A percentile compares a stretch with the other conserved stretches of the same genome.
Conservation (phyloP, 2,329 filamentous ascomycete species). For the Aspergillus oerlinghausenensis region DNA sequence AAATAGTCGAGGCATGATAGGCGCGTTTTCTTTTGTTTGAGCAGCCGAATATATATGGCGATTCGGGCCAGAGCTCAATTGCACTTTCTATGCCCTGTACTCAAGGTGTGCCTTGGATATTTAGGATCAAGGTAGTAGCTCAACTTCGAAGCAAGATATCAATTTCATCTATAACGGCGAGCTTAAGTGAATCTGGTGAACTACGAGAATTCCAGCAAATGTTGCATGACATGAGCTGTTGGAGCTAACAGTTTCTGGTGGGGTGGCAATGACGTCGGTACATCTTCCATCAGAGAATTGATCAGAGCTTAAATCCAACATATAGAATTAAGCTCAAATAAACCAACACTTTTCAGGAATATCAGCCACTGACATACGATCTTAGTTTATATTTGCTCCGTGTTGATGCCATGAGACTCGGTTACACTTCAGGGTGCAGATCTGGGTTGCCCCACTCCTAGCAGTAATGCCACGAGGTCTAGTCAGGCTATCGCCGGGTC, state of each 20-base stretch:
- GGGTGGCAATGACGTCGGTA: background rate
- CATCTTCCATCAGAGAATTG: background rate
- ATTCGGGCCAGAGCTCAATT: background rate
- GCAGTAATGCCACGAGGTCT: background rate
- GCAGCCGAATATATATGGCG: background rate
- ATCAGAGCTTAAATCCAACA: background rate
- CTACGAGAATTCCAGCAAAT: background rate
- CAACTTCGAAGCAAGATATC: background rate
- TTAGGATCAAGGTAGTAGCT: background rate
- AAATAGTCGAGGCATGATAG: constrained; percentile 48
- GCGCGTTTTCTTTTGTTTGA: background rate
- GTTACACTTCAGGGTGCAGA: background rate
- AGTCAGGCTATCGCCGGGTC: background rate
- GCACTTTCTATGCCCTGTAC: background rate
- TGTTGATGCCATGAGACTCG: background rate
- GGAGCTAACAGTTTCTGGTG: background rate
- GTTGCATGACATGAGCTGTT: background rate
- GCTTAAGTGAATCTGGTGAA: background rate
- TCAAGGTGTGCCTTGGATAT: background rate
- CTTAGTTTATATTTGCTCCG: background rate
- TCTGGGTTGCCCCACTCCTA: background rate
- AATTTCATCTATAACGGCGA: background rate
- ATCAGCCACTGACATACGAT: background rate
- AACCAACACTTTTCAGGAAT: background rate
- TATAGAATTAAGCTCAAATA: background rate